These are phyloP conservation scores for Chaetoscypha palmicola DNA, from an alignment of 2,329 filamentous ascomycete genomes.

Conservation along the genomic window DNA sequence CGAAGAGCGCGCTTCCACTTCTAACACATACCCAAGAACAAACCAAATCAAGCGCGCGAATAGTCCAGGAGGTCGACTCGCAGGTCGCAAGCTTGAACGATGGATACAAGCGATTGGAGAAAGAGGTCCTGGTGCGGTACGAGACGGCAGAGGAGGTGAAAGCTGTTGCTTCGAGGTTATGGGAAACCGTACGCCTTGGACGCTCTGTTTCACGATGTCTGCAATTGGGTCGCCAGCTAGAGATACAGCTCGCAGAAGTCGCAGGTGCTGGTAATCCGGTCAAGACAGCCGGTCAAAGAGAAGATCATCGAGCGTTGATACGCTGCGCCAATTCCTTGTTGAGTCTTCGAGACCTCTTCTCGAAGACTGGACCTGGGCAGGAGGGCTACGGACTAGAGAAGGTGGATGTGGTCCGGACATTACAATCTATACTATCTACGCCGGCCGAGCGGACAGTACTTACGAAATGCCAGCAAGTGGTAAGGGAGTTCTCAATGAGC, in stretches of 20 bases:
- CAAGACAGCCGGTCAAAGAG: constrained; percentile 35
- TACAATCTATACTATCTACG: constrained; percentile 61
- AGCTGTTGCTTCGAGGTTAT: constrained; percentile 68
- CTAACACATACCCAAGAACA: constrained; percentile 71
- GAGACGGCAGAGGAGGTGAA: constrained; percentile 79
- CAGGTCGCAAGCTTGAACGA: constrained; percentile 76
- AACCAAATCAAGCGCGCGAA: constrained; percentile 61
- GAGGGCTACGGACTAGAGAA: constrained; percentile 71
- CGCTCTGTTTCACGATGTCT: constrained; percentile 72
- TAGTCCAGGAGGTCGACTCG: constrained; percentile 69
- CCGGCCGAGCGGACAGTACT: constrained; percentile 71
- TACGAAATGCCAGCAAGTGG: constrained; percentile 66
- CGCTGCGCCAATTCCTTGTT: constrained; percentile 74
- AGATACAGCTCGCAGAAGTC: constrained; percentile 74
- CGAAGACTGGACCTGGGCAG: constrained; percentile 58
- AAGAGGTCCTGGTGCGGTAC: constrained; percentile 79
- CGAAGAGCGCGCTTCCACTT: constrained; percentile 73
- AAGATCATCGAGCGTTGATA: constrained; percentile 74
- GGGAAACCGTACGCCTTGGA: constrained; percentile 71
- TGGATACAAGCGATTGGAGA: constrained; percentile 78
- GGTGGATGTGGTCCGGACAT: constrained; percentile 62
- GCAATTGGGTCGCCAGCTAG: constrained; percentile 75
- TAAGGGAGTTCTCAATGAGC: constrained; percentile 77
- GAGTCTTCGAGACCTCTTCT: constrained; percentile 65
- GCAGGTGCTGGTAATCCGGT: constrained; percentile 27